Percentiles rank a stretch among this genome's conserved stretches.
Conservation (phyloP, 306 rosid genomes). For the Elaeagnus macrophylla region DNA sequence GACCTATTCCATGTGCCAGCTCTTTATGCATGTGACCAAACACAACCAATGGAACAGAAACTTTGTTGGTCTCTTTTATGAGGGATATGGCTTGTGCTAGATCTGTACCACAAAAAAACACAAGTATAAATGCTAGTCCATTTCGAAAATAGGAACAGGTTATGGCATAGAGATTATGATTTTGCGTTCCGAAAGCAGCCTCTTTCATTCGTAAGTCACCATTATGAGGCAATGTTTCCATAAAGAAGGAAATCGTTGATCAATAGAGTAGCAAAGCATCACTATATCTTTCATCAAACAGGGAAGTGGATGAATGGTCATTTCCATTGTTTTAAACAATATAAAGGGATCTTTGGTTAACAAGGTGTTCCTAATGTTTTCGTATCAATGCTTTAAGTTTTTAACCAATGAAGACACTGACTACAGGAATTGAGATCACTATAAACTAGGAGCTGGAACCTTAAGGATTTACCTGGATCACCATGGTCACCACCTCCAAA, state of each 20-base stretch:
- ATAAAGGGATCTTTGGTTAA: background rate
- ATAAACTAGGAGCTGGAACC: slow-evolving; percentile 2
- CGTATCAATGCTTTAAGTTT: background rate
- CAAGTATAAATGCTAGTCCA: slow-evolving; percentile 7
- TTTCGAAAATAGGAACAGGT: background rate
- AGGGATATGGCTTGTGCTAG: slow-evolving; percentile 51
- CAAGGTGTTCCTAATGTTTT: background rate
- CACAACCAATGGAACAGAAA: slow-evolving; percentile 53
- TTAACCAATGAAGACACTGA: background rate
- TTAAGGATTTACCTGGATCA: slow-evolving; percentile 55
- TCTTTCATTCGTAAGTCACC: background rate
- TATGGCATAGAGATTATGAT: background rate
- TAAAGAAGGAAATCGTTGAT: too few relatives aligned
- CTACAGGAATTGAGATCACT: background rate
- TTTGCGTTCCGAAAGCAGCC: background rate
- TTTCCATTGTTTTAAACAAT: background rate
- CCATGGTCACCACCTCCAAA: slow-evolving; percentile 66
- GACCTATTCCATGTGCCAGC: slow-evolving; percentile 59
- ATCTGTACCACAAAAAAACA: slow-evolving; percentile 29
- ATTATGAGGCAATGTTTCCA: background rate
- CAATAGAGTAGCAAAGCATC: background rate
- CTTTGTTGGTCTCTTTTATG: slow-evolving; percentile 41
- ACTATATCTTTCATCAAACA: too few relatives aligned
- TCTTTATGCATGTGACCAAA: slow-evolving; percentile 86
- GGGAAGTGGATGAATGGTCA: background rate